A percentile compares a stretch with the other conserved stretches of the same genome.
phyloP scores from a whole-genome alignment of 768 basidiomycete species.

The Amanita thiersii region DNA sequence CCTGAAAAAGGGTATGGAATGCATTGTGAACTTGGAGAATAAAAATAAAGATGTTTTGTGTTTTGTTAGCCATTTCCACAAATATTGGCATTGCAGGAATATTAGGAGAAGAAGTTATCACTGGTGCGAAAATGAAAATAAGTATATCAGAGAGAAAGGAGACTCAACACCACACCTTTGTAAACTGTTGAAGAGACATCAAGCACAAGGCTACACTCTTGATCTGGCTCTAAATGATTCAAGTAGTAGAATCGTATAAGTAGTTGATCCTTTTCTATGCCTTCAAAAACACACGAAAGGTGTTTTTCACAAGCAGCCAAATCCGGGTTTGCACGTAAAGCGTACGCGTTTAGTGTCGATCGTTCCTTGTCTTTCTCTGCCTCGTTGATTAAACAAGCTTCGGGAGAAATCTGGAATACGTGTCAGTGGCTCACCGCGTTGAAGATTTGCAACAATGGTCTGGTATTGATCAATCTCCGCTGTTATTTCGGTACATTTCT shows the following conservation, averaged over 20 bases:
- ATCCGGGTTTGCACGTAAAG: constrained; percentile 45
- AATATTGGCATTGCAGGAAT: constrained; percentile 61
- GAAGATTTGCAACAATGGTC: constrained; percentile 49
- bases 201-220: constrained; percentile 70
- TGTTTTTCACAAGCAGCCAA: constrained; percentile 46
- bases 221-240: constrained; percentile 46
- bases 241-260: constrained; percentile 66
- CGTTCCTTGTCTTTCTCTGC: constrained; percentile 66
- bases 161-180: constrained; percentile 41
- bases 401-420: neutral
- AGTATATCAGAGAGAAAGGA: neutral
- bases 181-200: constrained; percentile 56
- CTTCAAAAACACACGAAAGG: constrained; percentile 66
- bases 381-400: neutral
- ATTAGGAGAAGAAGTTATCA: constrained; percentile 71
- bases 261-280: constrained; percentile 63
- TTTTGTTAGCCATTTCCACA: constrained; percentile 62
- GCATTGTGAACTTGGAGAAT: constrained; percentile 57
- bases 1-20: constrained; percentile 29
- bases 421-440: constrained; percentile 38
- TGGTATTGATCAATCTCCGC: constrained; percentile 70
- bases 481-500: constrained; percentile 50
- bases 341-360: constrained; percentile 43
- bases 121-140: constrained; percentile 28
- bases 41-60: constrained; percentile 63